Percentiles rank a stretch among this genome's conserved stretches.
These are phyloP conservation scores for Arthrinium phaeospermum DNA, from an alignment of 2,329 filamentous ascomycete species.

Conservation along the genomic window DNA sequence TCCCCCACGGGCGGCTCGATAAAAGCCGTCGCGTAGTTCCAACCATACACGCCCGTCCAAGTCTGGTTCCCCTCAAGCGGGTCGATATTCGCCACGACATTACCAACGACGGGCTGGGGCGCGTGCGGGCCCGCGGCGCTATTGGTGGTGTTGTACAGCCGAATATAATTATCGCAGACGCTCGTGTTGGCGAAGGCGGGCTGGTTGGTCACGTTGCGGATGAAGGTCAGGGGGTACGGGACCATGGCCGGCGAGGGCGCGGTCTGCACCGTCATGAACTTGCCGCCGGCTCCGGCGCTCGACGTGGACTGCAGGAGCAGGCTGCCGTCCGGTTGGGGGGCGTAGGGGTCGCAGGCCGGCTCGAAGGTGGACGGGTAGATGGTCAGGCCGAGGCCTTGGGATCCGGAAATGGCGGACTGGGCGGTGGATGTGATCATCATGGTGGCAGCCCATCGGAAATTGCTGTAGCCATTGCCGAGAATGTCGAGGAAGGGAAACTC, in stretches of 20 bases:
- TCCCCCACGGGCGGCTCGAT: slow-evolving; percentile 28
- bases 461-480: slow-evolving; percentile 54
- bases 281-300: slow-evolving; percentile 13
- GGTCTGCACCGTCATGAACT: slow-evolving; percentile 39
- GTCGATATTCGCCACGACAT: slow-evolving; percentile 33
- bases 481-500: slow-evolving; percentile 63
- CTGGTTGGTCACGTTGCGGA: slow-evolving; percentile 60
- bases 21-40: slow-evolving; percentile 33
- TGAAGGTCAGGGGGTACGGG: slow-evolving; percentile 48
- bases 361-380: slow-evolving; percentile 50
- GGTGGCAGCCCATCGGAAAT: slow-evolving; percentile 56
- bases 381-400: slow-evolving; percentile 51
- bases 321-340: slow-evolving; percentile 33
- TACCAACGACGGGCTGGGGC: slow-evolving; percentile 36
- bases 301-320: slow-evolving; percentile 21
- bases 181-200: slow-evolving; percentile 50
- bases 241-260: slow-evolving; percentile 22
- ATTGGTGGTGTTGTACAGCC: slow-evolving; percentile 52
- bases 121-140: slow-evolving; percentile 35
- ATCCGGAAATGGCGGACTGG: slow-evolving; percentile 49
- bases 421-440: slow-evolving; percentile 53
- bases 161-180: slow-evolving; percentile 50
- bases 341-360: slow-evolving; percentile 56
- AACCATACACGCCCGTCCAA: slow-evolving; percentile 32
- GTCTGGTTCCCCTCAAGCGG: slow-evolving; percentile 29